A percentile compares a stretch with the other conserved stretches of the same genome.
Evolutionary conservation across 164 flowering plant genomes (phyloP).

Genomic region (Magnolia sinica): DNA sequence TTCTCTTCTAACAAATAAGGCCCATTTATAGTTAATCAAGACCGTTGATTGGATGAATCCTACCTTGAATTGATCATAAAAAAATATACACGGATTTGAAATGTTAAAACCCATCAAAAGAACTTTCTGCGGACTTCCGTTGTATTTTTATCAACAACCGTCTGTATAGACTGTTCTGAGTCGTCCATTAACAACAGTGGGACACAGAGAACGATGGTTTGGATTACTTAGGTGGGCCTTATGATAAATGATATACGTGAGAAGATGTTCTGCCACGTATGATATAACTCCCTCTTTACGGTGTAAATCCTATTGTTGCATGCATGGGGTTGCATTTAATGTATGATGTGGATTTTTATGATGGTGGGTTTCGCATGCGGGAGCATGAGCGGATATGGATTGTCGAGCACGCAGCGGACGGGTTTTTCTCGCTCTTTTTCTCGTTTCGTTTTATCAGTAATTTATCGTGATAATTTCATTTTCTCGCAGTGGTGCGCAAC

Average conservation of each 20-base stretch:
- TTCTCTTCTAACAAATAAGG: background rate
- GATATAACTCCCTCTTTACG: background rate
- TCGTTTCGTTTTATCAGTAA: background rate
- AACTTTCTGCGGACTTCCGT: too few relatives aligned
- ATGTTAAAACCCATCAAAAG: too few relatives aligned
- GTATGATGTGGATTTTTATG: constrained; percentile 1
- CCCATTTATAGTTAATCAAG: background rate
- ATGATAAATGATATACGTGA: background rate
- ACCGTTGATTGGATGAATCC: background rate
- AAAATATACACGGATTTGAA: too few relatives aligned
- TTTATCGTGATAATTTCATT: background rate
- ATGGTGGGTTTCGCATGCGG: background rate
- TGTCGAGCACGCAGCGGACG: constrained; percentile 3
- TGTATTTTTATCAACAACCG: too few relatives aligned
- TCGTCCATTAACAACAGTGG: too few relatives aligned
- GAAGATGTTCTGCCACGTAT: background rate
- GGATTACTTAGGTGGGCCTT: too few relatives aligned
- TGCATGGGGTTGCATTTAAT: background rate
- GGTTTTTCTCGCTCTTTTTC: background rate
- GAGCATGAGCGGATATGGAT: constrained; percentile 3
- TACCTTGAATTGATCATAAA: too few relatives aligned
- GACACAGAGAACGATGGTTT: too few relatives aligned
- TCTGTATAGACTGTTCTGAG: too few relatives aligned
- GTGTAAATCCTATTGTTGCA: background rate
- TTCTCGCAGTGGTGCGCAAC: background rate